phyloP scores from a whole-genome alignment of 441 rosid species.

The Gossypium trilobum region DNA sequence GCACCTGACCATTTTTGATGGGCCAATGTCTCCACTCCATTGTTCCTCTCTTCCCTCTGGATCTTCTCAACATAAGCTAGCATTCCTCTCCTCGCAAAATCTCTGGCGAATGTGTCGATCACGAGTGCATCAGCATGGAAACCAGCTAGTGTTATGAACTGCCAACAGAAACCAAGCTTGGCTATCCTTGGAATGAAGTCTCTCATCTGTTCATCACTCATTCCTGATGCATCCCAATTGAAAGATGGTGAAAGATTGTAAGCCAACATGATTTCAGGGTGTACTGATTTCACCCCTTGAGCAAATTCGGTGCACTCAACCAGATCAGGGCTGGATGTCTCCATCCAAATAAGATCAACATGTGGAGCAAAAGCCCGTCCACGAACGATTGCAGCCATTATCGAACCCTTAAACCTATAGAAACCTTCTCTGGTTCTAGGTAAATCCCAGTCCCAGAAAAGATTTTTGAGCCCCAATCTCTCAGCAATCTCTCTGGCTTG shows the following conservation, averaged over 20 bases:
- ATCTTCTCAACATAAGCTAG: conserved; percentile 92
- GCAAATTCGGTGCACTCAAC: conserved; percentile 66
- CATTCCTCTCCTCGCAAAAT: conserved; percentile 75
- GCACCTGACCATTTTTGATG: conserved; percentile 99
- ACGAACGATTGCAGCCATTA: conserved; percentile 62
- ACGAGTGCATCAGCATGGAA: conserved; percentile 90
- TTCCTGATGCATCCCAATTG: conserved; percentile 91
- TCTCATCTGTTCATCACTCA: conserved; percentile 67
- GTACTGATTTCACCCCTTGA: conserved; percentile 51
- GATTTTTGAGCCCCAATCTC: conserved; percentile 53
- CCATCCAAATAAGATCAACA: conserved; percentile 84
- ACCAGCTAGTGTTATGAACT: conserved; percentile 84
- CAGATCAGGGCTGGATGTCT: conserved; percentile 70
- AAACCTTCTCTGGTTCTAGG: conserved; percentile 89
- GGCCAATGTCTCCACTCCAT: conserved; percentile 86
- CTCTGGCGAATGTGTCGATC: conserved; percentile 64
- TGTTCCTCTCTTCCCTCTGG: conserved; percentile 83
- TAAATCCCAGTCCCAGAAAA: conserved; percentile 95
- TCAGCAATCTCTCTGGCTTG: conserved; percentile 57
- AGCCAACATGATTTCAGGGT: conserved; percentile 76
- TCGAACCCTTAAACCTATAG: conserved; percentile 77
- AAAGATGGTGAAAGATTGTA: conserved; percentile 87
- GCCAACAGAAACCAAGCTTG: conserved; percentile 80
- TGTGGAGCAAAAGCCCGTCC: conserved; percentile 81
- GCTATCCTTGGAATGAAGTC: conserved; percentile 83